phyloP scores from a whole-genome alignment of 345 rosid species.

The Rhizophora apiculata region DNA sequence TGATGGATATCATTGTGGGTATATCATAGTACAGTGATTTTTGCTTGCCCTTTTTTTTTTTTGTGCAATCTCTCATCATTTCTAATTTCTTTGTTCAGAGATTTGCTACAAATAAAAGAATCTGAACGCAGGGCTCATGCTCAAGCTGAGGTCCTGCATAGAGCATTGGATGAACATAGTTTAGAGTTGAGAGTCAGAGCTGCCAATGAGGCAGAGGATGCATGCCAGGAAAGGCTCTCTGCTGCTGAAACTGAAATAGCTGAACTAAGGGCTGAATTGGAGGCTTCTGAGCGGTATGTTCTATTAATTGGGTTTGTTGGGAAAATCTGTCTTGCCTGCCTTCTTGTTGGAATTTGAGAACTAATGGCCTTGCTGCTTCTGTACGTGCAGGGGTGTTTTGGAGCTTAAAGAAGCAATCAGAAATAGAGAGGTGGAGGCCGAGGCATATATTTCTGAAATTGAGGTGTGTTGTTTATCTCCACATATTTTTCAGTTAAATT shows the following conservation, averaged over 20 bases:
- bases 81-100: conserved; percentile 39
- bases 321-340: not conserved
- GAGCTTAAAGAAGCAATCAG: conserved; percentile 79
- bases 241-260: conserved; percentile 81
- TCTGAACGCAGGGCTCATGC: conserved; percentile 64
- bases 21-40: not conserved
- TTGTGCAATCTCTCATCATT: not conserved
- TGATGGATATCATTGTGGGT: not conserved
- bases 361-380: not conserved
- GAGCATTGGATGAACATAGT: conserved; percentile 79
- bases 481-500: conserved; percentile 1
- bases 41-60: not conserved
- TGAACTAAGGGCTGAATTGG: conserved; percentile 69
- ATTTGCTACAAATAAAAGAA: conserved; percentile 70
- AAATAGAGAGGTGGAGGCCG: conserved; percentile 76
- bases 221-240: conserved; percentile 85
- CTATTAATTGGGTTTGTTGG: conserved; percentile 7
- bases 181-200: conserved; percentile 94
- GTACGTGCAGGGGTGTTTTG: conserved; percentile 57
- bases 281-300: conserved; percentile 69
- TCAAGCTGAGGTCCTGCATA: conserved; percentile 70
- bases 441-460: conserved; percentile 86
- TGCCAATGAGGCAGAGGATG: conserved; percentile 87
- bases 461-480: conserved; percentile 47
- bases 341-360: not conserved